A percentile compares a stretch with the other conserved stretches of the same genome.
These are phyloP conservation scores for Chlorella sp. DNA, from an alignment of 139 green algal species.

Conservation along the genomic window DNA sequence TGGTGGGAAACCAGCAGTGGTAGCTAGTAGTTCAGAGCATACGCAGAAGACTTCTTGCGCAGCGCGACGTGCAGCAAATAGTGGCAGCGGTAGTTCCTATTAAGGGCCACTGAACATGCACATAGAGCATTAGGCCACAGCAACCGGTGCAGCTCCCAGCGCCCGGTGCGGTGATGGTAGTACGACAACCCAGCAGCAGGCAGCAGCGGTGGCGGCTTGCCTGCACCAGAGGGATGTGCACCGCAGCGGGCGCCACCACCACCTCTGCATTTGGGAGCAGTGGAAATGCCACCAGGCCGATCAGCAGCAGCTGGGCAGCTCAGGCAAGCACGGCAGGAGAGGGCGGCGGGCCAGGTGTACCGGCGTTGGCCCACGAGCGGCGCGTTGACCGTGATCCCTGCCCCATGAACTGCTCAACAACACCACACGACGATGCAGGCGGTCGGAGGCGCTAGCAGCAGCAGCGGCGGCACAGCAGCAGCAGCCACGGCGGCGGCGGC, in stretches of 20 bases:
- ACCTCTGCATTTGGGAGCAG: conserved; percentile 77
- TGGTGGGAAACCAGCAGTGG: conserved; percentile 31
- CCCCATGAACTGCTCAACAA: not conserved
- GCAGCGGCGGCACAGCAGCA: conserved; percentile 1
- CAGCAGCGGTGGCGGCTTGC: not conserved
- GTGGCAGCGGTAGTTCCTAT: not conserved
- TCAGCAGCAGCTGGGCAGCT: not conserved
- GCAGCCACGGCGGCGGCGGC: not conserved
- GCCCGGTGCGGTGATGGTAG: too few relatives aligned
- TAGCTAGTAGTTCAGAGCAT: conserved; percentile 92
- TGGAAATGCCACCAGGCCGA: too few relatives aligned
- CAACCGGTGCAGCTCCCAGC: not conserved
- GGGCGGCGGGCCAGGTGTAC: not conserved
- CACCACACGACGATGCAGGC: not conserved
- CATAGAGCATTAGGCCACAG: not conserved
- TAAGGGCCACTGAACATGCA: too few relatives aligned
- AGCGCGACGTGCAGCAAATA: conserved; percentile 52
- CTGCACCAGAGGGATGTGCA: conserved; percentile 78
- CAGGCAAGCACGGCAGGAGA: not conserved
- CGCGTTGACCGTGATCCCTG: not conserved
- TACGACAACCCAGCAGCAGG: not conserved
- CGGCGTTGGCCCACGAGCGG: not conserved
- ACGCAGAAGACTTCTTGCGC: conserved; percentile 68
- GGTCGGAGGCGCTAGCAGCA: not conserved
- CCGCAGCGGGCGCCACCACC: conserved; percentile 87